Evolutionary conservation across 306 rosid species (phyloP).

Genomic region (Pyrus communis): DNA sequence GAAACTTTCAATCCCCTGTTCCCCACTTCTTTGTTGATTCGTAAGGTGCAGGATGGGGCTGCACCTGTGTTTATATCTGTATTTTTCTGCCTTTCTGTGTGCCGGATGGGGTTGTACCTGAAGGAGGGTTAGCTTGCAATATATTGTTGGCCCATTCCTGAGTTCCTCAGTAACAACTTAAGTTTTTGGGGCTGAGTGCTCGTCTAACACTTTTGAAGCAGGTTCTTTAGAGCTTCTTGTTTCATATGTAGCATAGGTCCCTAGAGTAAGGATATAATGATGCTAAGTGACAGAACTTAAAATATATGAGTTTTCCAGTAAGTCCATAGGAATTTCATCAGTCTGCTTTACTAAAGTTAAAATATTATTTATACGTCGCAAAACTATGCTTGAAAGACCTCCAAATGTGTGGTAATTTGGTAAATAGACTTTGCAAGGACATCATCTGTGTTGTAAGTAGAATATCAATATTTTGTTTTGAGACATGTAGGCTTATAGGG

Average conservation of each 20-base stretch:
- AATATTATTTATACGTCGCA: not conserved
- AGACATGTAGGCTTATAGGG: constrained; percentile 63
- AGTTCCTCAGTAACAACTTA: not conserved
- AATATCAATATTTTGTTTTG: constrained; percentile 21
- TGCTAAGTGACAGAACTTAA: not conserved
- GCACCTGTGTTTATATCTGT: not conserved
- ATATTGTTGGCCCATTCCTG: not conserved
- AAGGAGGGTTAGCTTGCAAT: not conserved
- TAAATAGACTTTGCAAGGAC: not conserved
- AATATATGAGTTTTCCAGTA: not conserved
- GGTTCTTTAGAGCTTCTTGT: not conserved
- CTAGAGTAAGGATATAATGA: not conserved
- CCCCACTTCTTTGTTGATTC: not conserved
- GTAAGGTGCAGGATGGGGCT: not conserved
- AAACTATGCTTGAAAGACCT: not conserved
- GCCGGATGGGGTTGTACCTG: not conserved
- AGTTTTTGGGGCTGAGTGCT: not conserved
- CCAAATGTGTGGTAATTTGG: not conserved
- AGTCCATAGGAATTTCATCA: not conserved
- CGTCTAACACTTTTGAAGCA: not conserved
- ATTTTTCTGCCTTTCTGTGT: not conserved
- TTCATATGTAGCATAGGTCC: not conserved
- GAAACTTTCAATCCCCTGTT: not conserved
- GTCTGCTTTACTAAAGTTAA: no score
- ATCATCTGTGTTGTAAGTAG: not conserved